Evolutionary conservation across 768 basidiomycete genomes (phyloP), one percentile per base, ranked within the genome.

Genomic region (Rhodosporidiobolus odoratus): DNA sequence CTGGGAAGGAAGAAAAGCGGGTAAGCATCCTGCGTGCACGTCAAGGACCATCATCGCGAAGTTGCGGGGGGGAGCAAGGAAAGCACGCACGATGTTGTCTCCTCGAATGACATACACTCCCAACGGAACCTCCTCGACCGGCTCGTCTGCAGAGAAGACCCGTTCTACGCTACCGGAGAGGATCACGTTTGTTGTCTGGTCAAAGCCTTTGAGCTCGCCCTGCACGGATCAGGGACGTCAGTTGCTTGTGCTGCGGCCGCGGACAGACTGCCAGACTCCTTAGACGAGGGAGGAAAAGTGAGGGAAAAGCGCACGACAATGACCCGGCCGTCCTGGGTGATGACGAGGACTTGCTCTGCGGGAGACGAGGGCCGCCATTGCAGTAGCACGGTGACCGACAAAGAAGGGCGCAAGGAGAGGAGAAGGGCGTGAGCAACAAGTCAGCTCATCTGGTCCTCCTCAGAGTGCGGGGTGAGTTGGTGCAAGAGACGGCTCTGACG

Each of bases 51-150:
- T 10, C 23, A 50, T 8, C 21, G 48, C 48, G 15, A 12, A 25
- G 48, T n/a, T 12, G 40, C 21, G 54, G 34, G 23, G 27, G n/a
- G 56, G n/a, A 58, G 37, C 25, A n/a, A 50, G 16, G 23, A 17
- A 48, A 17, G 53, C 52, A 86, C 92, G 80, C 77, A 97, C 96
- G 95, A 75, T 93, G 85, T 93, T 93, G 79, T 99, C 96, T 4
- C 96, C 96, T 77, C 97, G 93, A 78, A 99, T 92, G 77, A 99
- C 87, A 80, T 99, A 98, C 54, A 98, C 83, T 0, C 96, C 96
- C 34, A 98, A 83, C 0, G 92, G 90, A 16, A 93, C 87, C 83
- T 97, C 93, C 80, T 97, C 91, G 35, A 96, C 92, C 48, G 90
- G 89, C 76, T 91, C 90, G 23, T 99, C 96, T 62, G 85, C 81